These are phyloP conservation scores for Marasmius tenuissimus DNA, from an alignment of 1,284 basidiomycete species.

Conservation along the genomic window DNA sequence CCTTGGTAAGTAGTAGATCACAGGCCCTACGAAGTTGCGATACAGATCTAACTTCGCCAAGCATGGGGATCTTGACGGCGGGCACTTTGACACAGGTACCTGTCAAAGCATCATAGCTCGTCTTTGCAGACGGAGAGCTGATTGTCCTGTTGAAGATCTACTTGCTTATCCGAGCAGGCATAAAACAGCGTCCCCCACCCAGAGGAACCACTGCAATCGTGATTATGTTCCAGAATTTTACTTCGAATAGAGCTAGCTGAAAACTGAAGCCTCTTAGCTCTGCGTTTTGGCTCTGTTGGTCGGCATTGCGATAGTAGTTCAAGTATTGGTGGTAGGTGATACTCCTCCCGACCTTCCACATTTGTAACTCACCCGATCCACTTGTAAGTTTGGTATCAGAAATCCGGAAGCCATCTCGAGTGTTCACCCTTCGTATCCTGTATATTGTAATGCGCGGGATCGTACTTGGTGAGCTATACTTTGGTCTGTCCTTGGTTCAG, in stretches of 20 bases:
- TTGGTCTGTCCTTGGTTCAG: neutral
- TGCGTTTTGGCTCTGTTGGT: neutral
- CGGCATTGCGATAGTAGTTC: neutral
- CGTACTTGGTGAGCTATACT: neutral
- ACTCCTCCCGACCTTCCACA: neutral
- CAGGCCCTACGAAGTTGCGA: neutral
- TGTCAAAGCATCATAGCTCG: neutral
- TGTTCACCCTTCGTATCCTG: neutral
- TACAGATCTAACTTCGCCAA: neutral
- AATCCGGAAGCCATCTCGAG: neutral
- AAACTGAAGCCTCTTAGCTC: neutral
- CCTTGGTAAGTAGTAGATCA: slow-evolving; percentile 2
- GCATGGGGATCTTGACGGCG: slow-evolving; percentile 1
- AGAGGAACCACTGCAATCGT: neutral
- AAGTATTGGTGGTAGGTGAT: neutral
- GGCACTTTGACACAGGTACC: neutral
- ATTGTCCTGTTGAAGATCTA: neutral
- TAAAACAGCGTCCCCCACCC: neutral
- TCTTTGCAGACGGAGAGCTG: neutral
- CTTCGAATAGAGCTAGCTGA: no score
- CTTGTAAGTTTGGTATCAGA: neutral
- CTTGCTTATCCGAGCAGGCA: neutral
- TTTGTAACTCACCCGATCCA: neutral
- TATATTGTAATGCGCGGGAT: neutral
- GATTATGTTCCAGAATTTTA: no score